Conservation (phyloP, 257 asterid species). For the Gynochthodes officinalis region DNA sequence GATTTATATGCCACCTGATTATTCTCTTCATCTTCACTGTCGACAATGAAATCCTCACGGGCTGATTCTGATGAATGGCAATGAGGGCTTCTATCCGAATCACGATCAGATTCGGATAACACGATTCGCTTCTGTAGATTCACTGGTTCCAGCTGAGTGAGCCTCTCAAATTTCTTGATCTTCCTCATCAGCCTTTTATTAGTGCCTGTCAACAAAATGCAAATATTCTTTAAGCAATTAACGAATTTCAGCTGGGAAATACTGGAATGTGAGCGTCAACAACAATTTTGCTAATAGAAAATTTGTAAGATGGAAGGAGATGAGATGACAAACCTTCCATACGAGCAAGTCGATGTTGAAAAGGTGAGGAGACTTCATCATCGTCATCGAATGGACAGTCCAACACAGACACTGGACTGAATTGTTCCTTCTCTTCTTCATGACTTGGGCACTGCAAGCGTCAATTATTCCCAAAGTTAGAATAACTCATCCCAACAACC, state of each 20-base stretch:
- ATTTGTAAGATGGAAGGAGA: too few species aligned
- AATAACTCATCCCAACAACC: neutral
- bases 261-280: neutral
- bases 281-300: neutral
- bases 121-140: conserved; percentile 46
- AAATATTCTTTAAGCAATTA: neutral
- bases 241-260: neutral
- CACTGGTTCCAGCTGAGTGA: conserved; percentile 57
- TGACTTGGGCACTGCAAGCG: conserved; percentile 39
- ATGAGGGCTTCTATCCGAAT: conserved; percentile 28
- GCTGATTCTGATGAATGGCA: conserved; percentile 21
- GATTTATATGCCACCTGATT: conserved; percentile 27
- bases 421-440: conserved; percentile 74
- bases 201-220: conserved; percentile 38
- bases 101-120: conserved; percentile 42
- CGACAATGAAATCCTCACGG: conserved; percentile 21
- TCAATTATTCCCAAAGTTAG: conserved; percentile 8
- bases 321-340: conserved; percentile 39
- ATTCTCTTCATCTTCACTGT: conserved; percentile 28
- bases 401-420: conserved; percentile 80
- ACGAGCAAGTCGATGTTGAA: conserved; percentile 44
- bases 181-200: conserved; percentile 57
- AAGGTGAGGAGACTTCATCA: conserved; percentile 71
- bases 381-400: conserved; percentile 84
- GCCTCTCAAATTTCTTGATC: conserved; percentile 54